Percentiles rank a stretch among this genome's conserved stretches.
phyloP scores from a whole-genome alignment of 495 filamentous ascomycete species.

The Aspergillus sclerotioniger region DNA sequence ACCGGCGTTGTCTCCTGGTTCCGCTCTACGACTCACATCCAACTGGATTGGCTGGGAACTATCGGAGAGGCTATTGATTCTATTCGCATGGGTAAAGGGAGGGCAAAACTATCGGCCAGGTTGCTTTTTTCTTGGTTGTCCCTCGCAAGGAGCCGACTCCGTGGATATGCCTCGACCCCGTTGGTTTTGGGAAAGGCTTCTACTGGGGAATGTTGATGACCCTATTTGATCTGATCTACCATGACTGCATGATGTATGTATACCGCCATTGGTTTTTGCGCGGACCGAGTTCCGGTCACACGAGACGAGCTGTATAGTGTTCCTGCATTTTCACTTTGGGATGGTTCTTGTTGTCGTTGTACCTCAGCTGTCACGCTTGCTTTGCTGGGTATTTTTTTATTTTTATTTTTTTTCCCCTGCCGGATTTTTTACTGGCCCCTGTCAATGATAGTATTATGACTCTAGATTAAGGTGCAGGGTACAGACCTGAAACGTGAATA shows the following conservation, averaged over 20 bases:
- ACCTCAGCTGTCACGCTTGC: slow-evolving; percentile 11
- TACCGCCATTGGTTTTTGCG: slow-evolving; percentile 28
- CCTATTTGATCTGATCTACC: slow-evolving; percentile 31
- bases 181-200: slow-evolving; percentile 7
- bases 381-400: slow-evolving; percentile 1
- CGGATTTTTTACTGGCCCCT: neutral
- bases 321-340: slow-evolving; percentile 20
- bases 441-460: neutral
- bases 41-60: slow-evolving; percentile 34
- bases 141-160: too few relatives aligned
- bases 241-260: slow-evolving; percentile 44
- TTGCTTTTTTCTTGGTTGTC: neutral
- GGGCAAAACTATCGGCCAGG: neutral
- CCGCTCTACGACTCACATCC: slow-evolving; percentile 17
- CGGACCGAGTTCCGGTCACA: slow-evolving; percentile 14
- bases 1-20: slow-evolving; percentile 17
- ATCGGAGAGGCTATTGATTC: slow-evolving; percentile 19
- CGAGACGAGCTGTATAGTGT: slow-evolving; percentile 25
- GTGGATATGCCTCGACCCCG: neutral
- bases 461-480: neutral
- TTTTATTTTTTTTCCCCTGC: slow-evolving; percentile 5
- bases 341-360: slow-evolving; percentile 1
- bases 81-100: slow-evolving; percentile 6
- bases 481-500: neutral
- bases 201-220: slow-evolving; percentile 13